Conservation (phyloP, 257 asterid species). For the Nicotiana tomentosiformis region DNA sequence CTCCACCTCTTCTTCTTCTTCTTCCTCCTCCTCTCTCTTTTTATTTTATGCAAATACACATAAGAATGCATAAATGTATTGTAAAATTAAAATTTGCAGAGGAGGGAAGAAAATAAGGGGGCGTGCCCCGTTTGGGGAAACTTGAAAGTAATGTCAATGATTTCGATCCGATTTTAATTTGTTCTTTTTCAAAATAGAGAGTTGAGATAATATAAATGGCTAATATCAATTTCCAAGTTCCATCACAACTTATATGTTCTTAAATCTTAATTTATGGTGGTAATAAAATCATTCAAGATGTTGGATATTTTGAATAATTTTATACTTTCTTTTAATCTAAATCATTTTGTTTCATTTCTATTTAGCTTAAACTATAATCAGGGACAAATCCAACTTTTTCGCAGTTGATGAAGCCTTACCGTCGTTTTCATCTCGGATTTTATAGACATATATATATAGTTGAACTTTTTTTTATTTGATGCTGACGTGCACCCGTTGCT, state of each 20-base stretch:
- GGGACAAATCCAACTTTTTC: neutral
- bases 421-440: neutral
- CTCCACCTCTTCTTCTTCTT: conserved; percentile 9
- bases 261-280: neutral
- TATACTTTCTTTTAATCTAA: neutral
- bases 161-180: neutral
- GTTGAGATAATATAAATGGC: neutral
- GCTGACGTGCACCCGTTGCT: neutral
- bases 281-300: neutral
- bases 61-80: neutral
- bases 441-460: neutral
- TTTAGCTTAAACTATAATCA: neutral
- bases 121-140: neutral
- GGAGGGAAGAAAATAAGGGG: conserved; percentile 7
- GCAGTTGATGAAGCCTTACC: neutral
- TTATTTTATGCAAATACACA: neutral
- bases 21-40: conserved; percentile 9
- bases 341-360: neutral
- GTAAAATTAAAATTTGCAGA: neutral
- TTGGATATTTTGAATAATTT: neutral
- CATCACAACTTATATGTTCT: neutral
- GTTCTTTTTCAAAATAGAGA: neutral
- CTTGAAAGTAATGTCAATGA: neutral
- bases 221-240: neutral
- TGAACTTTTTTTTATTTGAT: neutral